These are phyloP conservation scores for Diaporthe vexans DNA, from an alignment of 2,329 filamentous ascomycete species.

Conservation along the genomic window DNA sequence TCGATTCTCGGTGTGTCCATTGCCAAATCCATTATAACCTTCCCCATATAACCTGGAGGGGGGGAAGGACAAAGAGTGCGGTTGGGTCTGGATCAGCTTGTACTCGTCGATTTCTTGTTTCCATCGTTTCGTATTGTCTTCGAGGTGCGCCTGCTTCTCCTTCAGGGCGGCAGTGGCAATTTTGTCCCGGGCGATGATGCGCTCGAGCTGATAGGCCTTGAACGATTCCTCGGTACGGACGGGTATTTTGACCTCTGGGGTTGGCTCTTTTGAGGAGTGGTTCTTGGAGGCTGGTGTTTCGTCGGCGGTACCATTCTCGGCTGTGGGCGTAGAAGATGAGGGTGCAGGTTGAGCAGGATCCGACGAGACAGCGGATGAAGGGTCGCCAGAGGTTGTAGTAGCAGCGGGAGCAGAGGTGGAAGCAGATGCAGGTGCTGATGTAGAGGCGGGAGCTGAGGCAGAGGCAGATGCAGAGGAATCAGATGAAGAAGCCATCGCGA, in stretches of 20 bases:
- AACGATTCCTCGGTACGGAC: conserved; percentile 70
- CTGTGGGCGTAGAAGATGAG: conserved; percentile 50
- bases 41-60: conserved; percentile 73
- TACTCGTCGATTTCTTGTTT: conserved; percentile 80
- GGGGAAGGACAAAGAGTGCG: conserved; percentile 69
- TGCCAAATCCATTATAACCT: conserved; percentile 91
- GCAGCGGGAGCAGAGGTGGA: conserved; percentile 24
- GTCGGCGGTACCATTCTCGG: conserved; percentile 45
- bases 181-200: conserved; percentile 67
- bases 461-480: conserved; percentile 35
- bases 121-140: conserved; percentile 72
- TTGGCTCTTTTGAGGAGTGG: conserved; percentile 47
- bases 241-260: conserved; percentile 41
- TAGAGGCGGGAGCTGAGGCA: conserved; percentile 12
- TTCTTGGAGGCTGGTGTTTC: conserved; percentile 36
- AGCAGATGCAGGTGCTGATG: conserved; percentile 30
- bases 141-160: conserved; percentile 65
- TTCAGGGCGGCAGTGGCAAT: conserved; percentile 67
- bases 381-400: conserved; percentile 31
- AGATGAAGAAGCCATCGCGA: conserved; percentile 26
- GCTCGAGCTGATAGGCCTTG: conserved; percentile 66
- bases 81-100: conserved; percentile 66
- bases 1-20: conserved; percentile 82
- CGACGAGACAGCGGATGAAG: conserved; percentile 34
- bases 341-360: conserved; percentile 45